Evolutionary conservation across 176 grass and related monocot species (phyloP), one percentile per base, ranked within the genome.

Genomic region (Phragmites australis): DNA sequence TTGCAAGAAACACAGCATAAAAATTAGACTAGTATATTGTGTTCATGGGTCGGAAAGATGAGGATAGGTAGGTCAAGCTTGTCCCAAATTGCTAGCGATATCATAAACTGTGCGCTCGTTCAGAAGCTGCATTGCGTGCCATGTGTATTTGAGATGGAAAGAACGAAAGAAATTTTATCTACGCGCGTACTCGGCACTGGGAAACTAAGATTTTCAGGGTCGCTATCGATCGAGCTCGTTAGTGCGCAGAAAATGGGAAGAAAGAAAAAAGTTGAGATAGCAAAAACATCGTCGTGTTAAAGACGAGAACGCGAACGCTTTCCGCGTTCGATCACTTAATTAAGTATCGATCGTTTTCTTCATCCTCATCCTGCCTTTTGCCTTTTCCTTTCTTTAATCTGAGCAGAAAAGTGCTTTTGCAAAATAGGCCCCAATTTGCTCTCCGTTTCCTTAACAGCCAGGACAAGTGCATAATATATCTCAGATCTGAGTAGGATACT

Each of bases 71-170:
- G 70, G 76, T 70, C 54, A 70, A 55, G 32, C 48, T 70, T 41
- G 75, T 70, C 70, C 11, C 75, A 63, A 65, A 76, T 76, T 70
- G n/a, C 26, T 65, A 21, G 70, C 56, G 76, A 89, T 81, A 85
- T 85, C 71, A 81, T 89, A 81, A 76, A 75, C 62, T 71, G 34
- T 37, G 5, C 34, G 63, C 31, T 61, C 65, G 44, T 63, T 85
- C 40, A 78, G 58, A 31, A 65, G 46, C 11, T 44, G 3, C 30
- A 14, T 27, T 68, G 75, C 50, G 62, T 74, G 75, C 87, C 87
- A 81, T 85, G 76, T 63, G 63, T 46, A 56, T 75, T 85, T 70
- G 77, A 76, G 71, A 76, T 81, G 82, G 70, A 89, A 85, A 89
- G 60, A 26, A 40, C 3, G 17, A 67, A 10, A 39, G 17, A 42